Evolutionary conservation across 208 protist genomes (phyloP).

Genomic region (Acanthamoeba rhysodes): DNA sequence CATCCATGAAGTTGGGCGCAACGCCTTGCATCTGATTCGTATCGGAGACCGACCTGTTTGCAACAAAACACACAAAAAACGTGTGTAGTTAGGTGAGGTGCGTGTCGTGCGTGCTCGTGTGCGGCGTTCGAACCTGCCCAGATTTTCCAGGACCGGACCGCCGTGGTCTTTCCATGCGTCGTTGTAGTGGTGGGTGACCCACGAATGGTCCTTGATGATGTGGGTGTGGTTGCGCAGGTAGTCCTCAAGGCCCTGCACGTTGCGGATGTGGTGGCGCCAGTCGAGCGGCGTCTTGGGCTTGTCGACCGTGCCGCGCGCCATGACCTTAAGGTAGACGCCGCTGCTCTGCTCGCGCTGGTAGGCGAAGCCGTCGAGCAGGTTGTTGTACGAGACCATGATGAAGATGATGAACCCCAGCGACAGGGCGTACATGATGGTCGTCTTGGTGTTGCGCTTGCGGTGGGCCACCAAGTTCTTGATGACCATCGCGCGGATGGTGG

Average conservation of each 20-base stretch:
- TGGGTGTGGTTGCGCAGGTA: conserved; percentile 58
- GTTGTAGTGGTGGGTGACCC: not conserved
- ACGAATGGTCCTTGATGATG: conserved; percentile 60
- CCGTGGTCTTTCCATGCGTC: not conserved
- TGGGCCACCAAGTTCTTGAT: conserved; percentile 95
- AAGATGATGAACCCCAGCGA: conserved; percentile 96
- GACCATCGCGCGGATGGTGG: conserved; percentile 86
- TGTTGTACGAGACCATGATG: conserved; percentile 93
- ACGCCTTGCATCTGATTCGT: conserved; percentile 59
- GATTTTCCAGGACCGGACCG: not conserved
- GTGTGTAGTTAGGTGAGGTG: too few species aligned
- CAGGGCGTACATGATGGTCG: conserved; percentile 96
- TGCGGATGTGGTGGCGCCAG: conserved; percentile 51
- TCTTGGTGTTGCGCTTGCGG: conserved; percentile 95
- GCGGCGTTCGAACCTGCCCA: not conserved
- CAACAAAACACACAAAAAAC: not conserved
- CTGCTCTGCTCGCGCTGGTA: conserved; percentile 79
- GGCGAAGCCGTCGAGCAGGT: conserved; percentile 90
- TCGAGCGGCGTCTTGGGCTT: not conserved
- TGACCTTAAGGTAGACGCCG: conserved; percentile 77
- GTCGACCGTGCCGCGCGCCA: conserved; percentile 1
- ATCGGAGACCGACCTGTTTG: not conserved
- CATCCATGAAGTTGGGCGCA: conserved; percentile 81
- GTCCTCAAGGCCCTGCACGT: not conserved
- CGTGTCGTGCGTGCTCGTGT: not conserved